phyloP scores from a whole-genome alignment of 148 eudicot genomes.

The Chenopodium quinoa region DNA sequence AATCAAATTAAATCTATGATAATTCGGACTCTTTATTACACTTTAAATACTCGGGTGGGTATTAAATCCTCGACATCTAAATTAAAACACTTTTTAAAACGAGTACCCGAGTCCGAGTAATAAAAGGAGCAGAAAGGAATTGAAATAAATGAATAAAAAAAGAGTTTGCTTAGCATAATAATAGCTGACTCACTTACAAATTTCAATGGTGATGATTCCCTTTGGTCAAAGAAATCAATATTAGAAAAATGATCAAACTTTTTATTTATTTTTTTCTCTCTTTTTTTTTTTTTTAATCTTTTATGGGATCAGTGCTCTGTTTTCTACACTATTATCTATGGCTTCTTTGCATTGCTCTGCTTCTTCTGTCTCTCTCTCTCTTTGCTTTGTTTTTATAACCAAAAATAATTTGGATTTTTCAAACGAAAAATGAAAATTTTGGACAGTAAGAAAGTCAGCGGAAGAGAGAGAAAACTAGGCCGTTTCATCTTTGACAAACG shows the following conservation, averaged over 20 bases:
- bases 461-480: constrained; percentile 20
- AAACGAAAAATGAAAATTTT: constrained; percentile 15
- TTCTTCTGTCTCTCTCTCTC: not conserved
- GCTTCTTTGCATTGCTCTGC: not conserved
- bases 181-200: constrained; percentile 41
- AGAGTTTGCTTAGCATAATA: constrained; percentile 18
- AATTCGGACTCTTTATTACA: too few species aligned
- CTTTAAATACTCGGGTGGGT: too few species aligned
- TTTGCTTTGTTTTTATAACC: not conserved
- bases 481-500: constrained; percentile 19
- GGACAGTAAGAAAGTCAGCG: constrained; percentile 31
- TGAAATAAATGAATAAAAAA: not conserved
- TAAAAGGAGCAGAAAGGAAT: not conserved
- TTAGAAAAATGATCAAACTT: not conserved
- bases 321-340: constrained; percentile 25
- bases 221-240: constrained; percentile 19
- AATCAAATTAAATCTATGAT: too few species aligned
- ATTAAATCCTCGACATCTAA: too few species aligned
- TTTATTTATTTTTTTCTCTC: not conserved
- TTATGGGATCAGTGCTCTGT: constrained; percentile 36
- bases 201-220: constrained; percentile 31
- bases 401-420: not conserved
- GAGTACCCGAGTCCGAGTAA: not conserved
- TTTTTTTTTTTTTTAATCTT: not conserved
- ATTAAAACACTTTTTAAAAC: too few species aligned